Evolutionary conservation across 2,329 filamentous ascomycete genomes (phyloP), one percentile per base, ranked within the genome.

Genomic region (Hypoxylon sp.): DNA sequence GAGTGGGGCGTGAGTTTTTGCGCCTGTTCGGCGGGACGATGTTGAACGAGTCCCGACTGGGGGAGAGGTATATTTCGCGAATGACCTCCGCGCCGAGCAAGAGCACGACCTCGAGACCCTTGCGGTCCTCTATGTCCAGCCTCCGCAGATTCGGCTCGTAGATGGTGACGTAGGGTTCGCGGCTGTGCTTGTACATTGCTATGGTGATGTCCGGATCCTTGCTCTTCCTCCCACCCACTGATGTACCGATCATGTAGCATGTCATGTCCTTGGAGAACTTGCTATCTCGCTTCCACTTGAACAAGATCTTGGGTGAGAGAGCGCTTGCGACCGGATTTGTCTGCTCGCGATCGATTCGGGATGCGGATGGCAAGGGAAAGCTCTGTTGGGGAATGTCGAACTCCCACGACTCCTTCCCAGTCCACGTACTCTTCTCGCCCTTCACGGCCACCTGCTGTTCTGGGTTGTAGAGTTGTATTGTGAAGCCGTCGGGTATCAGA

Each of bases 121-220:
- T 98, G 61, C 91, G 89, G 78, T 99, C 96, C 77, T 99, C 93
- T 66, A 98, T 89, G 44, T 98, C 94, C 9, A 98, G 91, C 5
- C 96, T 86, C 65, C 91, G 90, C 74, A 98, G 84, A 75, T 98
- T 98, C 4, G 95, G 92, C 78, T 99, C 92, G 81, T 98, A 97
- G 42, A 99, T 85, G 1, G 94, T 97, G 62, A 98, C 79, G 28
- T 78, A 75, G 33, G 80, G 81, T 71, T 94, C 80, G 70, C 88
- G 90, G 24, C 90, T 83, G 16, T 86, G 85, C 70, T 91, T 89
- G 82, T 94, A 97, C 72, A 98, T 86, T 2, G 93, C 93, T n/a
- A 98, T 85, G 0, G 93, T 94, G 71, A 98, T 98, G 78, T 98
- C 96, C 0, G 96, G 95, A 76, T 99, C 96, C 76, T 92, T 95